Conservation (phyloP, 495 filamentous ascomycete species). For the Xylaria sp. region DNA sequence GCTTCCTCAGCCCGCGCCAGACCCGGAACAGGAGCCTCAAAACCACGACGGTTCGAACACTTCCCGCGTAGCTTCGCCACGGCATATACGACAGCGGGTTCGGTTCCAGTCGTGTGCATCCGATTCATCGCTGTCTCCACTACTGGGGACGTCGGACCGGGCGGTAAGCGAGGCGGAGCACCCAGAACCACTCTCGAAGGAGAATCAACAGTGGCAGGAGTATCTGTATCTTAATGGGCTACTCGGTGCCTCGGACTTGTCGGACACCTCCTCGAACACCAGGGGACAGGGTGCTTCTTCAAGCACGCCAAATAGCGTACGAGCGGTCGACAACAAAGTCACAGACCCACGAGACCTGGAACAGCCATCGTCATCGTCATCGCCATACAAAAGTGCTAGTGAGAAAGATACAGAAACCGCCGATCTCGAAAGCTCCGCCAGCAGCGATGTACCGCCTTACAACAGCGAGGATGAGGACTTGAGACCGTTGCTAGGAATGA, state of each 20-base stretch:
- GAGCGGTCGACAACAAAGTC: background rate
- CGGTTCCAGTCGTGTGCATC: too few species aligned
- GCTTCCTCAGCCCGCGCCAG: too few species aligned
- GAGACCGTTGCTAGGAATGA: too few species aligned
- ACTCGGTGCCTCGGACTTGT: background rate
- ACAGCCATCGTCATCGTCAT: too few species aligned
- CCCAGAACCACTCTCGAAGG: background rate
- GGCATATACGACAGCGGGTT: too few species aligned
- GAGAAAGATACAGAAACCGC: background rate
- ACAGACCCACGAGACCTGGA: background rate
- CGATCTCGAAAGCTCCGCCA: background rate
- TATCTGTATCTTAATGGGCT: background rate
- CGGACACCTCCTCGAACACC: background rate
- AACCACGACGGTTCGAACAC: too few species aligned
- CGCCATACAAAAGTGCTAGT: too few species aligned
- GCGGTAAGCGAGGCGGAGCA: background rate
- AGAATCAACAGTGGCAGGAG: background rate
- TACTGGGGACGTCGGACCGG: background rate
- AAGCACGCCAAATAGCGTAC: background rate
- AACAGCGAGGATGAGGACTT: background rate
- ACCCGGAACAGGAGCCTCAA: too few species aligned
- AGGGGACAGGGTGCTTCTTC: background rate
- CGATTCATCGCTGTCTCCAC: background rate
- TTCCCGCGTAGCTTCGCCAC: too few species aligned
- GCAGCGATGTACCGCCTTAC: background rate